Percentiles rank a stretch among this genome's conserved stretches.
Evolutionary conservation across 2,329 filamentous ascomycete genomes (phyloP).

Genomic region (Penicillium sp.): DNA sequence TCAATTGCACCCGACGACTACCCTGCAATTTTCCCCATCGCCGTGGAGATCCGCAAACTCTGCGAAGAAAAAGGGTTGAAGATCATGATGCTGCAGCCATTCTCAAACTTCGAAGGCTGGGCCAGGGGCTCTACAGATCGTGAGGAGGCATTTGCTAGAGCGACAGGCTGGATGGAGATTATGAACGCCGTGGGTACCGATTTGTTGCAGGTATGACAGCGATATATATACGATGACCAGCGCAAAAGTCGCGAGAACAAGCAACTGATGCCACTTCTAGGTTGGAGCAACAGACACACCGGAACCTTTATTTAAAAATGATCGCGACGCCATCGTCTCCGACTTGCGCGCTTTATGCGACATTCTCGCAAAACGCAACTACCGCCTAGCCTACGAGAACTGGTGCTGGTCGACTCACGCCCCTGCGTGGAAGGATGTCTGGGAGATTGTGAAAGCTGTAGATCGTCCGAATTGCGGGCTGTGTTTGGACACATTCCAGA

Average conservation of each 20-base stretch:
- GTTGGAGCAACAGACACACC: constrained; percentile 64
- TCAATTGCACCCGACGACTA: constrained; percentile 59
- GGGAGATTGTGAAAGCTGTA: constrained; percentile 63
- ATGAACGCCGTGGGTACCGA: constrained; percentile 69
- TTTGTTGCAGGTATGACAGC: constrained; percentile 60
- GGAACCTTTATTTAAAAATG: constrained; percentile 50
- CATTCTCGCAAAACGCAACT: constrained; percentile 54
- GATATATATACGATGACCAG: background rate
- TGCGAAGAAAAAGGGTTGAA: constrained; percentile 54
- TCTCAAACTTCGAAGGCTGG: constrained; percentile 77
- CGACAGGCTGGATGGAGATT: constrained; percentile 65
- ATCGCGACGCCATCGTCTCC: constrained; percentile 50
- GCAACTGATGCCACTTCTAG: constrained; percentile 24
- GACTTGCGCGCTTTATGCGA: constrained; percentile 66
- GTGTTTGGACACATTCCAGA: constrained; percentile 77
- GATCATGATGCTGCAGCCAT: constrained; percentile 72
- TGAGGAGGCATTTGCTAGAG: constrained; percentile 60
- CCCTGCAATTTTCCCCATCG: constrained; percentile 54
- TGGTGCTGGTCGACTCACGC: constrained; percentile 78
- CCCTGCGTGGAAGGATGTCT: constrained; percentile 65
- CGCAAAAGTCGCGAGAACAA: accelerated
- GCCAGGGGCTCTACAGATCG: constrained; percentile 55
- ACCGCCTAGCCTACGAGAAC: constrained; percentile 72
- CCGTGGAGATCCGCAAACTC: constrained; percentile 52
- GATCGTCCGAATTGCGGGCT: constrained; percentile 66